Conservation (phyloP, 306 rosid species). For the Rosa persica region DNA sequence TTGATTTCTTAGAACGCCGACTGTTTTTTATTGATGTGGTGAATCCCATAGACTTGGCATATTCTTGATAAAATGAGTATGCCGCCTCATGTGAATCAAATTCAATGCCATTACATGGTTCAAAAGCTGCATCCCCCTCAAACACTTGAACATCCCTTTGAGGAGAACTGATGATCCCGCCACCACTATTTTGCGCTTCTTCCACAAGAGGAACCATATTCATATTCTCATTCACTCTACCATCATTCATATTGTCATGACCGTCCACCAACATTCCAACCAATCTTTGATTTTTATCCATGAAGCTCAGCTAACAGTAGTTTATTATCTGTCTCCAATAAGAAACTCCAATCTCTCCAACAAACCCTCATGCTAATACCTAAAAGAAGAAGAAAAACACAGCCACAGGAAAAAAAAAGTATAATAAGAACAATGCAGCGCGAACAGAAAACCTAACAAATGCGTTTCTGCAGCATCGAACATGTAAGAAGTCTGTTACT, state of each 20-base stretch:
- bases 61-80: slow-evolving; percentile 80
- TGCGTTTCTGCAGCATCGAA: background rate
- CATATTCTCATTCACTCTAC: slow-evolving; percentile 41
- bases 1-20: slow-evolving; percentile 92
- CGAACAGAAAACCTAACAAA: background rate
- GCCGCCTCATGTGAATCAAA: slow-evolving; percentile 85
- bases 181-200: slow-evolving; percentile 50
- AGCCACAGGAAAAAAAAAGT: background rate
- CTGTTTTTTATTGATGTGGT: slow-evolving; percentile 92
- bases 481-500: background rate
- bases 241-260: slow-evolving; percentile 36
- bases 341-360: background rate
- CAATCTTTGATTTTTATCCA: slow-evolving; percentile 25
- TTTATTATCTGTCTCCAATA: slow-evolving; percentile 5
- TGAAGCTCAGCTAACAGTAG: slow-evolving; percentile 21
- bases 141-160: slow-evolving; percentile 50
- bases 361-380: slow-evolving; percentile 6
- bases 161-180: slow-evolving; percentile 41
- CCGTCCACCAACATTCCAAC: slow-evolving; percentile 22
- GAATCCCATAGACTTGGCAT: slow-evolving; percentile 97
- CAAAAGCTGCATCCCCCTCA: slow-evolving; percentile 74
- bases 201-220: slow-evolving; percentile 55
- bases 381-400: background rate
- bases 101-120: slow-evolving; percentile 77
- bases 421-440: background rate